Percentiles rank a stretch among this genome's conserved stretches.
These are phyloP conservation scores for Croton setiger DNA, from an alignment of 441 rosid species.

Conservation along the genomic window DNA sequence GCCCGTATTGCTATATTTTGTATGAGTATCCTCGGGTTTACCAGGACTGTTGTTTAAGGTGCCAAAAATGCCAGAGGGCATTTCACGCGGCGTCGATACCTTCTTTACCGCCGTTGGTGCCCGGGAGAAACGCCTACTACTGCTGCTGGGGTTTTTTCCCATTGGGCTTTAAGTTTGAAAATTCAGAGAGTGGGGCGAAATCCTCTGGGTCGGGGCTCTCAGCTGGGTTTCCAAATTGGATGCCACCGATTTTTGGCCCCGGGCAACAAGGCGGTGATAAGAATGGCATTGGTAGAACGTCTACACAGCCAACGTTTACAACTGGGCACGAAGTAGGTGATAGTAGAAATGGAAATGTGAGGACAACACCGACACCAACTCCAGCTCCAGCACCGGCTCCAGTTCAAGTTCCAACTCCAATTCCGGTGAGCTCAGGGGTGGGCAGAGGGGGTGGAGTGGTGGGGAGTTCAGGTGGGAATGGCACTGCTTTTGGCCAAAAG, in stretches of 20 bases:
- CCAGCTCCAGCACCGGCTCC: background rate
- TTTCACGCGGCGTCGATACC: slow-evolving; percentile 64
- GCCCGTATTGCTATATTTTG: slow-evolving; percentile 77
- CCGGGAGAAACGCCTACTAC: slow-evolving; percentile 78
- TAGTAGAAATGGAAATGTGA: background rate
- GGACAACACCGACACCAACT: slow-evolving; percentile 1
- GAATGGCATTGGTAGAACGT: background rate
- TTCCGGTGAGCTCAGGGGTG: slow-evolving; percentile 20
- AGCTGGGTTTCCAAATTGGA: slow-evolving; percentile 25
- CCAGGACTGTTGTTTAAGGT: slow-evolving; percentile 66
- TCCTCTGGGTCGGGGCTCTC: background rate
- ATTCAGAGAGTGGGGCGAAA: slow-evolving; percentile 19
- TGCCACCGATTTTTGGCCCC: slow-evolving; percentile 20
- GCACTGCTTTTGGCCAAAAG: slow-evolving; percentile 22
- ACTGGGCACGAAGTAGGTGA: background rate
- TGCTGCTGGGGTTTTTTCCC: slow-evolving; percentile 92
- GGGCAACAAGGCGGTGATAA: slow-evolving; percentile 9
- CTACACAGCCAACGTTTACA: background rate
- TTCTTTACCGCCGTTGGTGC: slow-evolving; percentile 67
- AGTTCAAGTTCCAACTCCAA: background rate
- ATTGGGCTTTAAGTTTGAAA: slow-evolving; percentile 41
- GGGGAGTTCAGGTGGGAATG: slow-evolving; percentile 19
- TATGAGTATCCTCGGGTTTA: slow-evolving; percentile 85
- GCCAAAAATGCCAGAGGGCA: slow-evolving; percentile 65
- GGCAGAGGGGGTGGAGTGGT: slow-evolving; percentile 19